Evolutionary conservation across 1,139 yeast genomes (phyloP).

Genomic region (Chernovozyma sophiae-reginae): DNA sequence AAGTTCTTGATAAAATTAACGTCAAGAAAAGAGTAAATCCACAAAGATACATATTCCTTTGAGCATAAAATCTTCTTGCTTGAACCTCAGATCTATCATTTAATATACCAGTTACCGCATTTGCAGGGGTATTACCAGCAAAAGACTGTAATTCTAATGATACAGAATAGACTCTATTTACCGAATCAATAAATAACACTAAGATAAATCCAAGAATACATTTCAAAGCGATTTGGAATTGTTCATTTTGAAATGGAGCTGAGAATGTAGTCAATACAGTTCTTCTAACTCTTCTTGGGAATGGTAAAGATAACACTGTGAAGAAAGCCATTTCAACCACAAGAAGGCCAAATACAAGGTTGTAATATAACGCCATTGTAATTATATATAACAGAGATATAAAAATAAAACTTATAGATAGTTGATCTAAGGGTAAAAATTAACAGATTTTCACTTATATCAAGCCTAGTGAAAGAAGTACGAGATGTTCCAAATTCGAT

Average conservation of each 20-base stretch:
- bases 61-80: conserved; percentile 91
- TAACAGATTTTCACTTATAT: too few species aligned
- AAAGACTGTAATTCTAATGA: conserved; percentile 50
- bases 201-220: conserved; percentile 82
- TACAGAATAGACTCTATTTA: conserved; percentile 75
- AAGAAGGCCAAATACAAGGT: conserved; percentile 69
- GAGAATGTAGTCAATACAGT: conserved; percentile 61
- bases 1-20: conserved; percentile 82
- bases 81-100: conserved; percentile 74
- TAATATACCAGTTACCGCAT: conserved; percentile 20
- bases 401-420: too few species aligned
- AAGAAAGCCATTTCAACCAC: conserved; percentile 79
- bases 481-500: too few species aligned
- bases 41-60: conserved; percentile 93
- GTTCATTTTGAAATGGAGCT: conserved; percentile 66
- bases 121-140: conserved; percentile 15
- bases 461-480: too few species aligned
- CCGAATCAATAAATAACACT: conserved; percentile 82
- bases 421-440: too few species aligned
- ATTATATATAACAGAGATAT: too few species aligned
- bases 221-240: conserved; percentile 72
- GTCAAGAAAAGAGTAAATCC: conserved; percentile 94
- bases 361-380: conserved; percentile 70
- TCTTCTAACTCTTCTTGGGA: conserved; percentile 73
- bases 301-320: conserved; percentile 76